Evolutionary conservation across 495 filamentous ascomycete species (phyloP), one percentile per base, ranked within the genome.

Genomic region (Paragyromitra xinjiangensis): DNA sequence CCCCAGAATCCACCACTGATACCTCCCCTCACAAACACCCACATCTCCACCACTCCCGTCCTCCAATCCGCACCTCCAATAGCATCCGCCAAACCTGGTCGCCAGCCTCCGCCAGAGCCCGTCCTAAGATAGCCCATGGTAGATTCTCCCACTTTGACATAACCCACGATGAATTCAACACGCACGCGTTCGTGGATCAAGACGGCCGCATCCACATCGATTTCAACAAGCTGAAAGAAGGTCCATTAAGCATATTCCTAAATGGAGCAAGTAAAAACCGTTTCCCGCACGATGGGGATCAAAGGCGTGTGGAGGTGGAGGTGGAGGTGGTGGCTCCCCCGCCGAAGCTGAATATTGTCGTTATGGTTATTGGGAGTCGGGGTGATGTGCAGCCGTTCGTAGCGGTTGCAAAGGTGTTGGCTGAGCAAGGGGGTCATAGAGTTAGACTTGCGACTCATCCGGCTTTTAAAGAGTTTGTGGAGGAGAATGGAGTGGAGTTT

Each of bases 301-400:
- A n/a, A n/a, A 12, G 37, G 69, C 7, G 12, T 55, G 82, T 53
- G 37, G 73, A 53, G 34, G 67, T 56, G 2, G 29, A 53, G 7
- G 58, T 51, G 1, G 65, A 78, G 3, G 68, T 62, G 44, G 45
- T 64, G 34, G 14, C n/a, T 1, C 76, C 70, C 11, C 81, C 82
- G 6, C 89, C 91, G 5, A 86, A 80, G 39, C 81, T 94, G 24
- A 94, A 93, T 80, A 90, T 94, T 16, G 92, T 93, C 0, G 88
- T 94, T 29, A 93, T 93, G 86, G 92, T 94, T 6, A 92, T 94
- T 68, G 92, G 92, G 0, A 91, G 89, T 6, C 80, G 92, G 62
- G 92, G 92, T 7, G 92, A 94, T 81, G 91, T 92, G 39, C 92
- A 94, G 79, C 92, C 92, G 0, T 94, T 94, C 72, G 83, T 94